Percentiles rank a stretch among this genome's conserved stretches.
phyloP scores from a whole-genome alignment of 2,329 filamentous ascomycete species.

The Elsinoe perseae region DNA sequence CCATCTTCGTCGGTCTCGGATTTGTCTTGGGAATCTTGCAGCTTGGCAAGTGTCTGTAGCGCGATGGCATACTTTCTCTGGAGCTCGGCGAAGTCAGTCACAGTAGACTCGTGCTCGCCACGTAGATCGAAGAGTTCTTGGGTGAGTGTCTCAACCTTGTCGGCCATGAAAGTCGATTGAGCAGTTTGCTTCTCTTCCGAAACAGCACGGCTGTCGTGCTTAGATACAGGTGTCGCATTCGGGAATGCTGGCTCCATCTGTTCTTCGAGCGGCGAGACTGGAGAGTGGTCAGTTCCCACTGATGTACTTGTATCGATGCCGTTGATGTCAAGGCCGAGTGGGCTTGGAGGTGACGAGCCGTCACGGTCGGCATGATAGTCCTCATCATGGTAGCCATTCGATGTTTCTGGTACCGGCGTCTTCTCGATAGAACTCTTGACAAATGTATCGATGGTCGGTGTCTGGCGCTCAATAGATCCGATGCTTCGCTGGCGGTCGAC shows the following conservation, averaged over 20 bases:
- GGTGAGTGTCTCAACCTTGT: constrained; percentile 85
- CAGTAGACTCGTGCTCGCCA: constrained; percentile 77
- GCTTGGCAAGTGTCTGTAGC: constrained; percentile 68
- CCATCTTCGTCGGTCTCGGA: constrained; percentile 62
- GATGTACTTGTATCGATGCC: neutral
- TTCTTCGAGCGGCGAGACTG: constrained; percentile 7
- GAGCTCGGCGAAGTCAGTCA: constrained; percentile 73
- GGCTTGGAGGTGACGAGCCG: neutral
- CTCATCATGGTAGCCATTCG: neutral
- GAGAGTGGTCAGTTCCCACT: constrained; percentile 3
- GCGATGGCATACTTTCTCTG: constrained; percentile 87
- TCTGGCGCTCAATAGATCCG: constrained; percentile 38
- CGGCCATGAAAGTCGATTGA: constrained; percentile 79
- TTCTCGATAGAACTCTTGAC: neutral
- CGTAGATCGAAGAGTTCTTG: constrained; percentile 87
- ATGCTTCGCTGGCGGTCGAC: constrained; percentile 91
- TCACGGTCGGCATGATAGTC: neutral
- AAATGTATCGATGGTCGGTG: constrained; percentile 3
- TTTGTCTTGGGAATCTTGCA: constrained; percentile 57
- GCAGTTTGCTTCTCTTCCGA: constrained; percentile 34
- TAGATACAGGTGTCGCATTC: constrained; percentile 9
- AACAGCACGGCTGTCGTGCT: constrained; percentile 14
- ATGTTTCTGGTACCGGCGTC: neutral
- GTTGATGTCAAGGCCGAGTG: neutral
- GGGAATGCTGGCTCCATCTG: neutral